These are phyloP conservation scores for Exophiala sideris DNA, from an alignment of 2,329 filamentous ascomycete genomes.

Conservation along the genomic window DNA sequence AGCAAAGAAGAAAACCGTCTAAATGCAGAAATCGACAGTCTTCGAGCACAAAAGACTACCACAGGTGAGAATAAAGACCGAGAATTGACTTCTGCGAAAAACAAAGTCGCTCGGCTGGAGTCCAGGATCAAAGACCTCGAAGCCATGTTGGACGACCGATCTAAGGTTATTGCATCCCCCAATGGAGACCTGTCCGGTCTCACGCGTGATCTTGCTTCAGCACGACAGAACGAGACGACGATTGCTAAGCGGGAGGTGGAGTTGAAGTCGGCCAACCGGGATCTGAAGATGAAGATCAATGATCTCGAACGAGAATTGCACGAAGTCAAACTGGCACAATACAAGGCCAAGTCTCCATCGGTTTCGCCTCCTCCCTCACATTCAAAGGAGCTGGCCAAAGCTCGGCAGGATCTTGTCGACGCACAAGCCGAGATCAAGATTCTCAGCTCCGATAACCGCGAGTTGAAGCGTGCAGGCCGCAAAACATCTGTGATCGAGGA, in stretches of 20 bases:
- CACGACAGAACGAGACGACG: slow-evolving; percentile 64
- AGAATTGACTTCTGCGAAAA: slow-evolving; percentile 53
- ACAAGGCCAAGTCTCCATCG: slow-evolving; percentile 48
- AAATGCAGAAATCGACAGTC: slow-evolving; percentile 45
- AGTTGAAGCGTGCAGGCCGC: slow-evolving; percentile 53
- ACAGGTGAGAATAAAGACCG: slow-evolving; percentile 43
- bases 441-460: slow-evolving; percentile 48
- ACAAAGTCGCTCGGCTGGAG: slow-evolving; percentile 65
- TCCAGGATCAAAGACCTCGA: slow-evolving; percentile 50
- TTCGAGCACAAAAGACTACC: slow-evolving; percentile 51
- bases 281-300: slow-evolving; percentile 61
- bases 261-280: slow-evolving; percentile 61
- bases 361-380: slow-evolving; percentile 53
- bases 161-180: slow-evolving; percentile 38
- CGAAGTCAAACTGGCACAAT: slow-evolving; percentile 52
- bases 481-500: slow-evolving; percentile 42
- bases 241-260: slow-evolving; percentile 63
- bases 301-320: slow-evolving; percentile 67
- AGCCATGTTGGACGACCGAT: slow-evolving; percentile 53
- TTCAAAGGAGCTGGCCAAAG: slow-evolving; percentile 56
- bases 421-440: slow-evolving; percentile 61
- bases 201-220: slow-evolving; percentile 60
- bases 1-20: slow-evolving; percentile 63
- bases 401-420: slow-evolving; percentile 60
- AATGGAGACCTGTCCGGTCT: slow-evolving; percentile 56